phyloP scores from a whole-genome alignment of 345 rosid genomes.

The Carallia brachiata region DNA sequence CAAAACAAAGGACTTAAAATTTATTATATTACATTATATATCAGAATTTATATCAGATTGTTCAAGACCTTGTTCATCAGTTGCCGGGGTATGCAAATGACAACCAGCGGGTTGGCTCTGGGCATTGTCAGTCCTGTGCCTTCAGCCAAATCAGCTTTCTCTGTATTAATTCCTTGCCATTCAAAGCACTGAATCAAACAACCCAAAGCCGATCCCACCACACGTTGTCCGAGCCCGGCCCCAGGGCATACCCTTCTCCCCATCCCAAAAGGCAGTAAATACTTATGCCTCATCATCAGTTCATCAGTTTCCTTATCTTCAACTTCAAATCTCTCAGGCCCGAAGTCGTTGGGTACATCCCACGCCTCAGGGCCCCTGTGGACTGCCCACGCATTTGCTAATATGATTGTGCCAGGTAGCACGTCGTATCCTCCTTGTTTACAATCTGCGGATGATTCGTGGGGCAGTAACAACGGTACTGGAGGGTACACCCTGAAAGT shows the following conservation, averaged over 20 bases:
- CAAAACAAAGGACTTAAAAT: too few species aligned
- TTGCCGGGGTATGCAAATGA: background rate
- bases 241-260: slow-evolving; percentile 22
- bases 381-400: slow-evolving; percentile 21
- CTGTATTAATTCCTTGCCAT: background rate
- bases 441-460: slow-evolving; percentile 14
- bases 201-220: slow-evolving; percentile 5
- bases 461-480: slow-evolving; percentile 14
- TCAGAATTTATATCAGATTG: too few species aligned
- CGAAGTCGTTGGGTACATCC: slow-evolving; percentile 26
- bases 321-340: slow-evolving; percentile 26
- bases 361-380: slow-evolving; percentile 25
- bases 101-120: background rate
- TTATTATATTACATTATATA: too few species aligned
- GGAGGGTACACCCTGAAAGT: slow-evolving; percentile 15
- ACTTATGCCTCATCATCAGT: background rate
- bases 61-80: too few species aligned
- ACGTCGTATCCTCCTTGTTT: background rate
- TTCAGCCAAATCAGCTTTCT: background rate
- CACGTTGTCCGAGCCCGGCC: slow-evolving; percentile 1
- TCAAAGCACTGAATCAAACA: background rate
- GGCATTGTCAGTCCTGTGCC: background rate
- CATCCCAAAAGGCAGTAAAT: background rate
- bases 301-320: background rate
- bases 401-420: background rate